These are phyloP conservation scores for Leishmania amazonensis DNA, from an alignment of 208 protist species.

Conservation along the genomic window DNA sequence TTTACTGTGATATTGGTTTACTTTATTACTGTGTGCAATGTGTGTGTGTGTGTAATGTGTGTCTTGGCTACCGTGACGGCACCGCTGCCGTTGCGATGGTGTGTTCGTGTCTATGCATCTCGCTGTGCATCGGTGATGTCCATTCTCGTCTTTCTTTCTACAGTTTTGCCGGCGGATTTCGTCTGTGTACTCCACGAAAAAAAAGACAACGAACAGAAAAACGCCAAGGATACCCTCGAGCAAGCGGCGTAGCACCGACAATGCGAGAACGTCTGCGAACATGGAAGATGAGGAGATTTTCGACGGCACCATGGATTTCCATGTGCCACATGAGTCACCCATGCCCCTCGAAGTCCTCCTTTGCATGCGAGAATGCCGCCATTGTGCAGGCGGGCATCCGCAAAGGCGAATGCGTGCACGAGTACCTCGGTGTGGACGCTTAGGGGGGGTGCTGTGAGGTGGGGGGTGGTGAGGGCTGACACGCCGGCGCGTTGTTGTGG, in stretches of 20 bases:
- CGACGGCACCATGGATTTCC: not conserved
- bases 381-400: not conserved
- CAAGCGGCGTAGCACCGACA: not conserved
- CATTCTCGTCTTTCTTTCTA: not conserved
- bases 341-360: not conserved
- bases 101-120: not conserved
- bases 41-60: not conserved
- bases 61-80: not conserved
- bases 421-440: not conserved
- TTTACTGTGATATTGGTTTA: conserved; percentile 1
- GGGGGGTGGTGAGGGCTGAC: not conserved
- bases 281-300: not conserved
- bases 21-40: conserved; percentile 3
- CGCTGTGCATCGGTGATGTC: not conserved
- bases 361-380: not conserved
- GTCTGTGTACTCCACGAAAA: not conserved
- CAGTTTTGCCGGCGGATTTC: not conserved
- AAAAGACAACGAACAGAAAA: not conserved
- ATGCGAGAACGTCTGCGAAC: not conserved
- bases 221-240: not conserved
- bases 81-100: not conserved
- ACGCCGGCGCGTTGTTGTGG: not conserved
- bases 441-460: not conserved
- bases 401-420: not conserved
- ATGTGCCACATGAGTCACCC: not conserved